Percentiles rank a stretch among this genome's conserved stretches.
These are phyloP conservation scores for Clonostachys byssicola DNA, from an alignment of 2,329 filamentous ascomycete genomes.

Conservation along the genomic window DNA sequence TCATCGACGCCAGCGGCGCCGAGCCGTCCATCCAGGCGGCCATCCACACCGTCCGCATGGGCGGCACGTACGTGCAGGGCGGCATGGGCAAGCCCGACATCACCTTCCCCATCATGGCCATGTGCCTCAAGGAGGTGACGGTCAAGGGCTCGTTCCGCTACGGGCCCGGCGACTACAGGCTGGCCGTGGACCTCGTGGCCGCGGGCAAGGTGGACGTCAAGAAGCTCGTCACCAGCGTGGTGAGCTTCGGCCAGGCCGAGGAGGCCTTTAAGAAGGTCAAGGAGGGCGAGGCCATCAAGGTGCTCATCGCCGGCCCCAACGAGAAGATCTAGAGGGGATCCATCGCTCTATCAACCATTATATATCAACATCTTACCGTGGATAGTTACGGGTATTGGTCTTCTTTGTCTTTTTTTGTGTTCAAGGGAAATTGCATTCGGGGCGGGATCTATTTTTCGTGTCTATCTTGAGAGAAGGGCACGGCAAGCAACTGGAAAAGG, in stretches of 20 bases:
- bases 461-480: no score
- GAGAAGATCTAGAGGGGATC: conserved; percentile 33
- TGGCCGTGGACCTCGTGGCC: conserved; percentile 74
- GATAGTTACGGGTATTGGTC: no score
- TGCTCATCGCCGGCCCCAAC: conserved; percentile 63
- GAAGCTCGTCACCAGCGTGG: conserved; percentile 72
- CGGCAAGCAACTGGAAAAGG: no score
- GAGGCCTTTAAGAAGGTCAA: conserved; percentile 84
- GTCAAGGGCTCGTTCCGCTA: conserved; percentile 89
- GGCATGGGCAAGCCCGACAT: conserved; percentile 90
- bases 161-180: conserved; percentile 79
- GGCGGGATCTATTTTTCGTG: no score
- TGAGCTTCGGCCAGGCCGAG: conserved; percentile 79
- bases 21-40: conserved; percentile 74
- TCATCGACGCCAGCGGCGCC: conserved; percentile 77
- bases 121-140: conserved; percentile 86
- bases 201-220: conserved; percentile 75
- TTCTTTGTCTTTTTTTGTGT: no score
- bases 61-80: conserved; percentile 77
- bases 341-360: no score
- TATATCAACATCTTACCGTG: no score
- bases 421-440: no score
- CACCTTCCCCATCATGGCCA: conserved; percentile 84
- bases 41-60: conserved; percentile 65
- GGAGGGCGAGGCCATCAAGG: conserved; percentile 73